These are phyloP conservation scores for Cercospora sp. DNA, from an alignment of 2,329 filamentous ascomycete species.

Conservation along the genomic window DNA sequence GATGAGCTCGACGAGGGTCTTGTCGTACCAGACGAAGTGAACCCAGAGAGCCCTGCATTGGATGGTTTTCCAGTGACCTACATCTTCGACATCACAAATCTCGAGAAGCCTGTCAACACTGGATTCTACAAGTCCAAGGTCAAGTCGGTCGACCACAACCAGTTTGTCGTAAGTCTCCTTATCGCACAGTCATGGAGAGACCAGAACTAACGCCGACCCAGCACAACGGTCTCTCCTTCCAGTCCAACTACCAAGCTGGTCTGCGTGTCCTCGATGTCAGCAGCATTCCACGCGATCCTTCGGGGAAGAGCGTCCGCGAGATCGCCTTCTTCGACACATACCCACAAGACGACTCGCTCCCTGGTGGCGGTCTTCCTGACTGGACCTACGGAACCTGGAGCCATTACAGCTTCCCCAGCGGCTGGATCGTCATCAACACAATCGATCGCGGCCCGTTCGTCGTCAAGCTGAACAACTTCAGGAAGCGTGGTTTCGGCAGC, in stretches of 20 bases:
- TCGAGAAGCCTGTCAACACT: slow-evolving; percentile 46
- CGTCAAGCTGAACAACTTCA: slow-evolving; percentile 41
- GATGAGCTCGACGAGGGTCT: slow-evolving; percentile 55
- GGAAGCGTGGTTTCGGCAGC: slow-evolving; percentile 21
- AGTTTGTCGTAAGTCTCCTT: slow-evolving; percentile 37
- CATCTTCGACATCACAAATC: slow-evolving; percentile 52
- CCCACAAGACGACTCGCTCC: slow-evolving; percentile 50
- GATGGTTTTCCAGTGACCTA: slow-evolving; percentile 42
- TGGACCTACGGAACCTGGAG: slow-evolving; percentile 48
- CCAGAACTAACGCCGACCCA: background rate
- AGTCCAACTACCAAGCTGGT: slow-evolving; percentile 43
- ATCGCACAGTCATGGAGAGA: background rate
- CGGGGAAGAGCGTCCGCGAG: slow-evolving; percentile 49
- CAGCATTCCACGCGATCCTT: slow-evolving; percentile 45
- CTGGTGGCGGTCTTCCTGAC: slow-evolving; percentile 42
- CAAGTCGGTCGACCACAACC: slow-evolving; percentile 46
- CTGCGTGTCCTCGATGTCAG: slow-evolving; percentile 42
- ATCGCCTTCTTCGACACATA: slow-evolving; percentile 54
- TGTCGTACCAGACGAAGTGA: slow-evolving; percentile 10
- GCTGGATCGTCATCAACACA: slow-evolving; percentile 54
- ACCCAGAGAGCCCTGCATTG: slow-evolving; percentile 18
- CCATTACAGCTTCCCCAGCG: slow-evolving; percentile 53
- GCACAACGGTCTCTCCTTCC: slow-evolving; percentile 41
- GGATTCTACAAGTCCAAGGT: slow-evolving; percentile 42
- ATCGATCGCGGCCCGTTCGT: slow-evolving; percentile 55